A percentile compares a stretch with the other conserved stretches of the same genome.
Evolutionary conservation across 306 rosid genomes (phyloP).

Genomic region (Cicer bijugum): DNA sequence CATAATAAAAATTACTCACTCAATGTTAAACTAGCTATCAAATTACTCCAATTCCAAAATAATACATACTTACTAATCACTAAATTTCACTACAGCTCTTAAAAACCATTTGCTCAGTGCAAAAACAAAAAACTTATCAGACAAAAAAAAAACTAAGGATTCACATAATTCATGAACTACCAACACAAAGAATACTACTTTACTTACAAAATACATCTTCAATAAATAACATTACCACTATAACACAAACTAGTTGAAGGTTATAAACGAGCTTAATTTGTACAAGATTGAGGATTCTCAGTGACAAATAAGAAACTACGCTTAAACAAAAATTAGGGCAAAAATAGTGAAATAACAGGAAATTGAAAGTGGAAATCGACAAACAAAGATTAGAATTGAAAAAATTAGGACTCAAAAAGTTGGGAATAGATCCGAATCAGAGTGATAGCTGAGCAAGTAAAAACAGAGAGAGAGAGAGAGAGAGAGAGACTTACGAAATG

Average conservation of each 20-base stretch:
- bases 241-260: neutral
- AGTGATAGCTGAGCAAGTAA: neutral
- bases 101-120: constrained; percentile 2
- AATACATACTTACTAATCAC: constrained; percentile 32
- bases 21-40: neutral
- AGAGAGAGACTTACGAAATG: constrained; percentile 46
- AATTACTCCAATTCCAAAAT: neutral
- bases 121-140: neutral
- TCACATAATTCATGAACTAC: neutral
- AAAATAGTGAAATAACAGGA: neutral
- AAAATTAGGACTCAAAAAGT: constrained; percentile 12
- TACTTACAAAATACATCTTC: neutral
- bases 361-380: constrained; percentile 16
- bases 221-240: neutral
- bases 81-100: constrained; percentile 18
- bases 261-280: neutral
- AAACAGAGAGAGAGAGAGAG: neutral
- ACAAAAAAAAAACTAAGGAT: neutral
- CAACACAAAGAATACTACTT: constrained; percentile 1
- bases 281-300: neutral
- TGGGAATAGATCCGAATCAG: constrained; percentile 41
- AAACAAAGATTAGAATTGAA: neutral
- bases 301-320: neutral
- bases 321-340: neutral
- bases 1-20: constrained; percentile 3